Percentiles rank a stretch among this genome's conserved stretches.
These are phyloP conservation scores for Schizothecium vesticola DNA, from an alignment of 495 filamentous ascomycete species.

Conservation along the genomic window DNA sequence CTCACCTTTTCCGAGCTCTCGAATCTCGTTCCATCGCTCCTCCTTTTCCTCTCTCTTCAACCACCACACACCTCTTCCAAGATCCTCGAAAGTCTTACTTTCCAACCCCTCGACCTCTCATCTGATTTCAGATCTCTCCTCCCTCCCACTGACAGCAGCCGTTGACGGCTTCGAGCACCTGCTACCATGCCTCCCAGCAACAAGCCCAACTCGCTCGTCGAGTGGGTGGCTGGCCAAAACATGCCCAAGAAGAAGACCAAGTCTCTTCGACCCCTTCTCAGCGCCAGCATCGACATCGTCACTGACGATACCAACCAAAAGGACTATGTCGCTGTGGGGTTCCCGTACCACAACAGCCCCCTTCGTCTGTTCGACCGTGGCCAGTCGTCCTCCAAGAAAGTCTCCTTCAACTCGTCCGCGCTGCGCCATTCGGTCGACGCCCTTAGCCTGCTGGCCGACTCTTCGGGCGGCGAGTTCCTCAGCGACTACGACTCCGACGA, in stretches of 20 bases:
- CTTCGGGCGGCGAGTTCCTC: neutral
- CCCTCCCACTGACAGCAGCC: neutral
- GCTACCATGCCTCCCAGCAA: conserved; percentile 17
- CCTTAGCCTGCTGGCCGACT: neutral
- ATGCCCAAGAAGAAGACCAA: conserved; percentile 15
- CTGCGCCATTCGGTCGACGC: neutral
- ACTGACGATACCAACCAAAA: conserved; percentile 36
- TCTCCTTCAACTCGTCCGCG: neutral
- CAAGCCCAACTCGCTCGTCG: conserved; percentile 22
- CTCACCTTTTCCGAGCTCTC: neutral
- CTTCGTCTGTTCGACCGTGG: neutral
- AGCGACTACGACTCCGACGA: neutral
- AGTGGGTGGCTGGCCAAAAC: conserved; percentile 42
- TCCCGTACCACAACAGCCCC: conserved; percentile 22
- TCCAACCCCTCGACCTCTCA: neutral
- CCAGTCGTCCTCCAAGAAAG: neutral
- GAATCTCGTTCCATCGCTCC: neutral
- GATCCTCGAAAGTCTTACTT: neutral
- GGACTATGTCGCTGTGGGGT: conserved; percentile 33
- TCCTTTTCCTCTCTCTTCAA: neutral
- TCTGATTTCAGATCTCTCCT: neutral
- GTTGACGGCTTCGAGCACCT: neutral
- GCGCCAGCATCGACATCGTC: conserved; percentile 23
- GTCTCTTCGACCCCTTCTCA: conserved; percentile 18
- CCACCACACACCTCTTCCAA: neutral